Evolutionary conservation across 129 eudicot genomes (phyloP).

Genomic region (Arctium minus): DNA sequence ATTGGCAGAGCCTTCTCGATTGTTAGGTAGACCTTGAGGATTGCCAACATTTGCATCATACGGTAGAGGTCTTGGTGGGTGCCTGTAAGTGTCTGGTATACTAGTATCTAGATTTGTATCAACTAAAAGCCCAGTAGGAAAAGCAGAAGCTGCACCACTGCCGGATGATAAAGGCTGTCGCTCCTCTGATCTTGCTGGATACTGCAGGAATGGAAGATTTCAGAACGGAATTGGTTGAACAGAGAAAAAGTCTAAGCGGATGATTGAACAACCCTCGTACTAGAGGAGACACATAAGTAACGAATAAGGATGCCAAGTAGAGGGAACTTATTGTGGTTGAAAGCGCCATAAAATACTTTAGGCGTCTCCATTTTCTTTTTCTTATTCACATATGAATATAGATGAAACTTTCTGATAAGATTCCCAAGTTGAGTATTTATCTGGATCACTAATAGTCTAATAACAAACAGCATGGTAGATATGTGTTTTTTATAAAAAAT

Average conservation of each 20-base stretch:
- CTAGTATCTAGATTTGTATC: slow-evolving; percentile 89
- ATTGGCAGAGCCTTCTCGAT: slow-evolving; percentile 29
- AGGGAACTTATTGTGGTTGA: not conserved
- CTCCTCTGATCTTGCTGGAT: slow-evolving; percentile 68
- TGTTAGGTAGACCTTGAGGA: slow-evolving; percentile 38
- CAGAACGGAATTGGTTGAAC: not conserved
- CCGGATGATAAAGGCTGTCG: slow-evolving; percentile 61
- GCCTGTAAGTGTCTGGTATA: slow-evolving; percentile 67
- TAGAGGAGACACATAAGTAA: not conserved
- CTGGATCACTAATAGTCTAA: not conserved
- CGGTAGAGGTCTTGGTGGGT: slow-evolving; percentile 83
- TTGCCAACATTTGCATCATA: slow-evolving; percentile 49
- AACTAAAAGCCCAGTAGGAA: slow-evolving; percentile 70
- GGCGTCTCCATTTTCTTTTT: not conserved
- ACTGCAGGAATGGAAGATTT: slow-evolving; percentile 31
- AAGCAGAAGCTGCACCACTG: slow-evolving; percentile 39
- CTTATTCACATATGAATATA: not conserved
- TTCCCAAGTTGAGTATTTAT: not conserved
- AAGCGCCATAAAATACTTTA: not conserved
- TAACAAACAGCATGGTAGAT: not conserved
- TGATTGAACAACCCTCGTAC: not conserved
- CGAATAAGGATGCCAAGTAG: not conserved
- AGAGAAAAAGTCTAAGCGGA: not conserved
- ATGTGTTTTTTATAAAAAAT: no score
- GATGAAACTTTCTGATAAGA: not conserved